Evolutionary conservation across 2,329 filamentous ascomycete genomes (phyloP), one percentile per base, ranked within the genome.

Genomic region (Fusarium sp.): DNA sequence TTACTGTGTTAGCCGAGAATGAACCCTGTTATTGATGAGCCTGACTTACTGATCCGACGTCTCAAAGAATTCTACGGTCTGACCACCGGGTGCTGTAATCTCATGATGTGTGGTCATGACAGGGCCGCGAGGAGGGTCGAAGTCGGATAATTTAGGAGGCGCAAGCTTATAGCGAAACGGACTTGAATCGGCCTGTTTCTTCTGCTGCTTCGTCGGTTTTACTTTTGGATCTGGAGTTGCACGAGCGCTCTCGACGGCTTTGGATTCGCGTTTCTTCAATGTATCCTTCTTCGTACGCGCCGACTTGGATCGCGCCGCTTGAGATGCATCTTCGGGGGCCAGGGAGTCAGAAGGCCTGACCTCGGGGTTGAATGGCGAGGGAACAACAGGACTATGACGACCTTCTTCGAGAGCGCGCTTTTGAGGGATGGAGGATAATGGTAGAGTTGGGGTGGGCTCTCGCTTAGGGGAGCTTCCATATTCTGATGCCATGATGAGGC

Each of bases 361-460:
- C 47, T 91, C 88, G 48, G 90, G 89, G 73, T 94, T 94, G 66
- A 94, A 86, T 28, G 92, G 92, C 13, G 92, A 94, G 4, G 92
- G 89, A 3, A 93, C 85, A 14, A 89, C 85, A 7, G 92, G 92
- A 65, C 86, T 86, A 78, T 94, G 89, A 37, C 68, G 69, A 76
- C 88, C 88, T 73, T 92, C 90, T 65, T 92, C 90, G 30, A 91
- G 83, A 23, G 84, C 82, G 63, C 90, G 89, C 75, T 92, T 92
- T 76, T 90, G 86, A 5, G 89, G 88, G 25, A 90, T 81, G 12
- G 84, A 84, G 53, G 84, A 80, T 78, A 80, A 73, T 8, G 81
- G 75, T 18, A 78, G 72, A 23, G 77, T 78, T 28, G 82, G 80
- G 9, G 80, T 83, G 20, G 80, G 70, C 72, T 85, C 83, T 62